Percentiles rank a stretch among this genome's conserved stretches.
These are phyloP conservation scores for Argentina anserina DNA, from an alignment of 306 rosid species.

Conservation along the genomic window DNA sequence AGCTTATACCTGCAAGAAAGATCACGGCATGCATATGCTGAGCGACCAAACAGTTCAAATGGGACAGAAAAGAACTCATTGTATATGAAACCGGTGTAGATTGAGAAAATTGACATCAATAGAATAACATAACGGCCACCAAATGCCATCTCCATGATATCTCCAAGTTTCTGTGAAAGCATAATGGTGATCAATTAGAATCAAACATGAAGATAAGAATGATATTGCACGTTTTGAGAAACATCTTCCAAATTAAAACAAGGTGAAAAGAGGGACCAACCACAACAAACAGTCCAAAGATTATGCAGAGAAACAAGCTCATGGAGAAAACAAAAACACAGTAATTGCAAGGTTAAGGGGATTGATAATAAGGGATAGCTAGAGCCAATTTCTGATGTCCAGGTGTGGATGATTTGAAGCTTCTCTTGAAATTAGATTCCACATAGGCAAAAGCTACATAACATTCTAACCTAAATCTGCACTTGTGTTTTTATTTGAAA, in stretches of 20 bases:
- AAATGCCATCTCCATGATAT: slow-evolving; percentile 90
- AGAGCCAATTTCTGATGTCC: slow-evolving; percentile 1
- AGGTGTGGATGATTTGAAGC: neutral
- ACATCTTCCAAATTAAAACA: neutral
- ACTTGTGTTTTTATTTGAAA: neutral
- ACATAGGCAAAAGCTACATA: neutral
- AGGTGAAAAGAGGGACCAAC: neutral
- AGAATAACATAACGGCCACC: slow-evolving; percentile 95
- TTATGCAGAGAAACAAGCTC: neutral
- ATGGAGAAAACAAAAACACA: neutral
- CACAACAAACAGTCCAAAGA: neutral
- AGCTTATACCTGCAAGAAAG: slow-evolving; percentile 70
- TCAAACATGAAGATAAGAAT: neutral
- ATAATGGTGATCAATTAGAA: slow-evolving; percentile 29
- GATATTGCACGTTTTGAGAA: neutral
- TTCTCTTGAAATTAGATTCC: neutral
- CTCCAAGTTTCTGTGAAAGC: slow-evolving; percentile 88
- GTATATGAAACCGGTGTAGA: slow-evolving; percentile 91
- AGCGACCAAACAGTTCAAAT: slow-evolving; percentile 74
- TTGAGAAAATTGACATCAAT: slow-evolving; percentile 89
- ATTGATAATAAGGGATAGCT: too few species aligned
- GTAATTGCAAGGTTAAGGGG: neutral
- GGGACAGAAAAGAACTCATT: slow-evolving; percentile 96
- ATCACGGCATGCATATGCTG: slow-evolving; percentile 89
- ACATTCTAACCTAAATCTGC: neutral